Conservation (phyloP, 1,284 basidiomycete species). For the Puccinia brachypodii region DNA sequence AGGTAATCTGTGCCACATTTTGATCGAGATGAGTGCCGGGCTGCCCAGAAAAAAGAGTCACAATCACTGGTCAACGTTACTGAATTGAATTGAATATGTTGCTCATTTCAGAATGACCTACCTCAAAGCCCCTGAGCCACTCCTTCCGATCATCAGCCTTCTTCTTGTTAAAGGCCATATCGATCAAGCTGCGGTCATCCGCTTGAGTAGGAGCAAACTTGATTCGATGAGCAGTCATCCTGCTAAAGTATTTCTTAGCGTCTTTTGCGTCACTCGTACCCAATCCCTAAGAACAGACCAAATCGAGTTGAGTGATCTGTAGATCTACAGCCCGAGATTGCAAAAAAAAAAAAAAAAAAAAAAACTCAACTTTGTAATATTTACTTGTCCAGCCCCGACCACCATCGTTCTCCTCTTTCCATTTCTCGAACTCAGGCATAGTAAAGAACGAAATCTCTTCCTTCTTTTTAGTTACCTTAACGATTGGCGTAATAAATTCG, state of each 20-base stretch:
- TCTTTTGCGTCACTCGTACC: constrained; percentile 88
- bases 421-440: constrained; percentile 92
- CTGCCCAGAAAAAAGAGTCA: constrained; percentile 59
- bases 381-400: constrained; percentile 85
- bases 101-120: constrained; percentile 55
- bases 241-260: constrained; percentile 87
- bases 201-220: constrained; percentile 79
- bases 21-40: constrained; percentile 95
- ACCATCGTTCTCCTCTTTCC: constrained; percentile 78
- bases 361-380: constrained; percentile 80
- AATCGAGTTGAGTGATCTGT: background rate
- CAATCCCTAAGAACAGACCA: constrained; percentile 69
- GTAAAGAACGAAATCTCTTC: constrained; percentile 90
- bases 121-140: constrained; percentile 91
- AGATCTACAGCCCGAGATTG: background rate
- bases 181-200: constrained; percentile 85
- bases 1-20: constrained; percentile 78
- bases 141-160: constrained; percentile 99
- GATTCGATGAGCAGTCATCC: constrained; percentile 91
- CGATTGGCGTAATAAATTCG: constrained; percentile 98
- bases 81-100: background rate
- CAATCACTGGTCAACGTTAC: background rate
- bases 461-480: constrained; percentile 81
- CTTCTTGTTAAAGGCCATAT: constrained; percentile 99
- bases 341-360: constrained; percentile 16